Evolutionary conservation across 805 yeast species (phyloP), one percentile per base, ranked within the genome.

Genomic region (Nakazawaea molendinolei): DNA sequence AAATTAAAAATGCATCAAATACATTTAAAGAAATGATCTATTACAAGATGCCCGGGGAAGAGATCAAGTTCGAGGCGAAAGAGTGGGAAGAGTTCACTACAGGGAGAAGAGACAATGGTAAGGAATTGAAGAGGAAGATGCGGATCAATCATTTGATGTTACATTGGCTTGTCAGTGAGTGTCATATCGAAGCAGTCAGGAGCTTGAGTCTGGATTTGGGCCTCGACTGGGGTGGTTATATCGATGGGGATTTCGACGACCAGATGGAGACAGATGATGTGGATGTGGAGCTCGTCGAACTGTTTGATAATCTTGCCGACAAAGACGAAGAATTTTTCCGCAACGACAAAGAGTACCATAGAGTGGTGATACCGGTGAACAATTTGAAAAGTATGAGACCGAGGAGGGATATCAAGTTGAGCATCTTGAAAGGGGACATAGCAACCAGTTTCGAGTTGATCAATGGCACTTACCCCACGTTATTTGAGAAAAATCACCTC

Each of bases 151-250:
- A 62, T 32, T 52, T 85, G 39, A 67, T 86, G 9, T 65, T 86
- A 52, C 79, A 83, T 59, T 85, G 82, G 55, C 70, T 86, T 42
- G 73, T 86, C 10, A 74, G 76, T 34, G 89, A 85, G 58, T 94
- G 92, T 0, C 80, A 82, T 51, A 78, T 77, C 41, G 69, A 76
- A 10, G 78, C 94, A 0, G 82, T 86, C 2, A 40, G 60, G 10
- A 66, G 68, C 30, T 76, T 84, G 60, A 71, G 86, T 3, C 60
- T 62, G 36, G 92, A 83, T 45, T 55, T 74, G 4, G 65, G 68
- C 16, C 49, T 67, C 3, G 18, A 51, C 8, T 43, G 44, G 23
- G 24, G 13, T 7, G 20, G 25, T 3, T 23, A 41, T 44, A 5
- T 35, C 31, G 25, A 47, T 44, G 23, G 57, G 48, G 32, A 31